Evolutionary conservation across 306 rosid species (phyloP).

Genomic region (Castanea mollissima): DNA sequence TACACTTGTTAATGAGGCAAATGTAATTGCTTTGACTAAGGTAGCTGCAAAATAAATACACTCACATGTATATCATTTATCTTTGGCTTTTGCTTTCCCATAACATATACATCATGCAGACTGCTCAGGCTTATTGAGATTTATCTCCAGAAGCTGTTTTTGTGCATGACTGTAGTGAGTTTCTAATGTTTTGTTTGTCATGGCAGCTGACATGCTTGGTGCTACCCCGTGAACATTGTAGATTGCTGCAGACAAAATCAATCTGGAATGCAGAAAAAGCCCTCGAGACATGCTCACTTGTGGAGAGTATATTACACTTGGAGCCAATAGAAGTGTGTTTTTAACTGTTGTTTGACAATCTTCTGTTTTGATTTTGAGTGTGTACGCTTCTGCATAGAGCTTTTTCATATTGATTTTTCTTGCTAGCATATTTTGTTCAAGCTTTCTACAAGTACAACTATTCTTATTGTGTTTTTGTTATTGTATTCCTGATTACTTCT

Average conservation of each 20-base stretch:
- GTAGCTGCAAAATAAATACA: constrained; percentile 22
- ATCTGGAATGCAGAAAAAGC: constrained; percentile 79
- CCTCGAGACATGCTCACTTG: constrained; percentile 63
- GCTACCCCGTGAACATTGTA: constrained; percentile 59
- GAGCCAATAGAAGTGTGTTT: constrained; percentile 81
- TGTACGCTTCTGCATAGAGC: neutral
- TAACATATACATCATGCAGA: constrained; percentile 13
- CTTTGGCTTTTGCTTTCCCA: constrained; percentile 8
- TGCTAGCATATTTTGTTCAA: neutral
- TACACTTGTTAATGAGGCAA: constrained; percentile 55
- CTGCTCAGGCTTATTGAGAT: constrained; percentile 22
- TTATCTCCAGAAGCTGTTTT: neutral
- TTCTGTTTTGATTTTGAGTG: neutral
- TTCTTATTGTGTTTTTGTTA: neutral
- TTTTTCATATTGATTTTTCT: neutral
- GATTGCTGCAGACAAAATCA: constrained; percentile 70
- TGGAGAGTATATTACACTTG: constrained; percentile 85
- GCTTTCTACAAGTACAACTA: neutral
- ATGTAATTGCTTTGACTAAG: constrained; percentile 78
- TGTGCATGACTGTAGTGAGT: constrained; percentile 14
- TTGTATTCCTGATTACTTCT: neutral
- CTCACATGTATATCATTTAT: neutral
- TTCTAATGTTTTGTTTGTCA: constrained; percentile 31
- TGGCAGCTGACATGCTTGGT: constrained; percentile 84
- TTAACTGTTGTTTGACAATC: neutral